Evolutionary conservation across 2,329 filamentous ascomycete species (phyloP).

Genomic region (Apiospora rasikravindrae): DNA sequence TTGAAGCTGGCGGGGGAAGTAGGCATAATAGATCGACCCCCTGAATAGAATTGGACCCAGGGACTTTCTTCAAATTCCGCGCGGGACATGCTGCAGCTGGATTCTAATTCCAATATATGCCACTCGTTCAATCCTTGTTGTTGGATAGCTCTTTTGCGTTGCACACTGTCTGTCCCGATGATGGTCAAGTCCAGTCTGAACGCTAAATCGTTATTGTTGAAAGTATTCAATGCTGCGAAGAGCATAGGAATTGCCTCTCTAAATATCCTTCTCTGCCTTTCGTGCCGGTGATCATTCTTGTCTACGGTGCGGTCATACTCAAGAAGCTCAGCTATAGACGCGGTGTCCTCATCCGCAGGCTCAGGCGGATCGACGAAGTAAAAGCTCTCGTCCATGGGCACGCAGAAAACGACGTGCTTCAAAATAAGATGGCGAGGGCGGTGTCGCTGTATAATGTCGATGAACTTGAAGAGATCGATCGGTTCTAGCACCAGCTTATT

Average conservation of each 20-base stretch:
- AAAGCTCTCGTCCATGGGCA: neutral
- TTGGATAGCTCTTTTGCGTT: neutral
- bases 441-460: neutral
- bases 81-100: no score
- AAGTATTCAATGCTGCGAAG: neutral
- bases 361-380: neutral
- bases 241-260: rapidly evolving
- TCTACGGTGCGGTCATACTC: neutral
- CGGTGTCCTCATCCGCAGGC: no score
- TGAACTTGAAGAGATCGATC: neutral
- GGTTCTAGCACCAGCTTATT: neutral
- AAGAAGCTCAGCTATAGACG: neutral
- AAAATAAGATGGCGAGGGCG: neutral
- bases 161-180: neutral
- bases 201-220: neutral
- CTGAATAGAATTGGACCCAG: neutral
- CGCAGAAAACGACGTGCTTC: neutral
- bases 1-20: neutral
- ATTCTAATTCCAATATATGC: neutral
- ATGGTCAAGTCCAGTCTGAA: neutral
- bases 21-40: neutral
- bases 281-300: neutral
- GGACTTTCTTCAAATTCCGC: neutral
- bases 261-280: neutral
- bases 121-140: neutral